A percentile compares a stretch with the other conserved stretches of the same genome.
These are phyloP conservation scores for Crepidotus variabilis DNA, from an alignment of 768 basidiomycete genomes.

Conservation along the genomic window DNA sequence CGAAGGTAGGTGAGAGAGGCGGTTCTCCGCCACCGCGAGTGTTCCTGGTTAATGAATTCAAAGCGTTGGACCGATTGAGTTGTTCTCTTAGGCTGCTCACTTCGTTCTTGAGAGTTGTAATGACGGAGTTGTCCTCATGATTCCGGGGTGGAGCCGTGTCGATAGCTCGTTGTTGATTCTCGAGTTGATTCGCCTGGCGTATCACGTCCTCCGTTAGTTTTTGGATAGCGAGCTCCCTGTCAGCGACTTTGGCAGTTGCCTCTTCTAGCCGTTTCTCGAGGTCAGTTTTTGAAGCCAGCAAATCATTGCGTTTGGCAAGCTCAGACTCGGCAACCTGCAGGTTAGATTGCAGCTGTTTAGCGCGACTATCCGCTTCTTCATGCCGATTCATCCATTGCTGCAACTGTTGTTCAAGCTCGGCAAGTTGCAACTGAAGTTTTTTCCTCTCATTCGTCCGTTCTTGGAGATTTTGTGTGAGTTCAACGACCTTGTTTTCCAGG, in stretches of 20 bases:
- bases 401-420: conserved; percentile 80
- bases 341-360: conserved; percentile 68
- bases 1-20: conserved; percentile 82
- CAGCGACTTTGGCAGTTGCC: conserved; percentile 61
- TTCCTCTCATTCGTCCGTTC: conserved; percentile 89
- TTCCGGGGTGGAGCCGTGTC: conserved; percentile 63
- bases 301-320: conserved; percentile 64
- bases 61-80: conserved; percentile 91
- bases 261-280: conserved; percentile 82
- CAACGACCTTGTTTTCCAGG: conserved; percentile 98
- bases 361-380: conserved; percentile 78
- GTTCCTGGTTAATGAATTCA: conserved; percentile 80
- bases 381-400: conserved; percentile 82
- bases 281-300: conserved; percentile 71
- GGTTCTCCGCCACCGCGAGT: conserved; percentile 59
- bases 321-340: conserved; percentile 72
- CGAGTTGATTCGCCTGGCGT: conserved; percentile 71
- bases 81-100: conserved; percentile 92
- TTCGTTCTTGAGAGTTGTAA: conserved; percentile 87
- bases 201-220: conserved; percentile 77
- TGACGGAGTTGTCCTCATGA: conserved; percentile 82
- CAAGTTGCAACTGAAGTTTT: conserved; percentile 71
- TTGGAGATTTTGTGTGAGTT: conserved; percentile 92
- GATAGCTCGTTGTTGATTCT: conserved; percentile 67
- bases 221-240: conserved; percentile 83